A percentile compares a stretch with the other conserved stretches of the same genome.
Conservation (phyloP, 192 early-diverging fungal species). For the Funneliformis mosseae region DNA sequence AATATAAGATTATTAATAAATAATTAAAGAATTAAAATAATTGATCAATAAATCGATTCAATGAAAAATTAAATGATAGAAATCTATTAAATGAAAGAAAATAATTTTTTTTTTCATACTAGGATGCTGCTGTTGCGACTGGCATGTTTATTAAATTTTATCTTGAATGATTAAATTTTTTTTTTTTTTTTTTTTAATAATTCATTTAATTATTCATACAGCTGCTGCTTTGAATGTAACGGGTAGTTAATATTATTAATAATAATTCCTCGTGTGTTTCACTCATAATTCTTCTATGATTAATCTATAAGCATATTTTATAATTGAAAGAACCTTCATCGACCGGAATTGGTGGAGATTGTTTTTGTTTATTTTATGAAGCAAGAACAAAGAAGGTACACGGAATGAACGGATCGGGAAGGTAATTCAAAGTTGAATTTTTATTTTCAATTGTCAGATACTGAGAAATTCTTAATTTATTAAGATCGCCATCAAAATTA, state of each 20-base stretch:
- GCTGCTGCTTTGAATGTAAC: slow-evolving; percentile 73
- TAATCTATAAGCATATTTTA: slow-evolving; percentile 39
- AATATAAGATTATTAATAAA: neutral
- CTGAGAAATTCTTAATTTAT: neutral
- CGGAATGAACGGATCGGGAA: slow-evolving; percentile 66
- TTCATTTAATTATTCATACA: slow-evolving; percentile 24
- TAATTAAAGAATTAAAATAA: no score
- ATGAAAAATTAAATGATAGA: neutral
- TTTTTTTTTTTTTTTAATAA: neutral
- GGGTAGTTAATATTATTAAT: slow-evolving; percentile 38
- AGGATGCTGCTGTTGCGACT: slow-evolving; percentile 67
- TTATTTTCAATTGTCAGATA: no score
- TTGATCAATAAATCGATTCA: no score
- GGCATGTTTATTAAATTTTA: slow-evolving; percentile 28
- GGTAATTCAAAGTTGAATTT: slow-evolving; percentile 31
- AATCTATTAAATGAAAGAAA: neutral
- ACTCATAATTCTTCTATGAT: neutral
- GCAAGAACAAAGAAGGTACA: slow-evolving; percentile 55
- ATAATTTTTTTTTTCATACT: neutral
- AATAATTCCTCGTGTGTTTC: neutral
- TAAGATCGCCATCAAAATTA: slow-evolving; percentile 55
- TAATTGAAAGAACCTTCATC: slow-evolving; percentile 65
- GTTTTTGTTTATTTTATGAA: slow-evolving; percentile 78
- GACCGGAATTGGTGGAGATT: slow-evolving; percentile 81
- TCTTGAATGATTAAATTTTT: neutral